Conservation (phyloP, 352 stramenopile species). For the Phytophthora pisi region DNA sequence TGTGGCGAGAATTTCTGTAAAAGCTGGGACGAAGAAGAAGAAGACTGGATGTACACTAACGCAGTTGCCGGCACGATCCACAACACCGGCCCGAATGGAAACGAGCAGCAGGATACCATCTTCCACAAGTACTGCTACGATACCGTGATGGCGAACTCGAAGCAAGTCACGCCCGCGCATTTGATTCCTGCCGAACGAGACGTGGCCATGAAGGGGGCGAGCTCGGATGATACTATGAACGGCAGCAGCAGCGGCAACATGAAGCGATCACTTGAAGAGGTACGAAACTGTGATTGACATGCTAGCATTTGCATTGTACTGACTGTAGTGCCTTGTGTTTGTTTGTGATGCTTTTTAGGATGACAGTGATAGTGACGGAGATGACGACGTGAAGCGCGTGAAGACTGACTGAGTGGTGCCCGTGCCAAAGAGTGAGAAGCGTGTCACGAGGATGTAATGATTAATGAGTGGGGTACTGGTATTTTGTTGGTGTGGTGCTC, state of each 20-base stretch:
- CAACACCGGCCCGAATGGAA: slow-evolving; percentile 39
- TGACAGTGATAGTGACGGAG: slow-evolving; percentile 69
- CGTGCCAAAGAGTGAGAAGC: slow-evolving; percentile 27
- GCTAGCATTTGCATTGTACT: not conserved
- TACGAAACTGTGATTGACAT: slow-evolving; percentile 29
- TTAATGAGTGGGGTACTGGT: slow-evolving; percentile 39
- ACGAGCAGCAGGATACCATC: slow-evolving; percentile 67
- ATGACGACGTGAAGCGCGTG: slow-evolving; percentile 74
- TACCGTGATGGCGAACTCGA: slow-evolving; percentile 82
- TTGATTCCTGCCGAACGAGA: slow-evolving; percentile 62
- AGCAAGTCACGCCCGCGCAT: slow-evolving; percentile 76
- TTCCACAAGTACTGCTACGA: slow-evolving; percentile 93
- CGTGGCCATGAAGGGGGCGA: slow-evolving; percentile 22
- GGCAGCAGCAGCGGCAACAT: slow-evolving; percentile 21
- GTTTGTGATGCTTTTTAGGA: slow-evolving; percentile 35
- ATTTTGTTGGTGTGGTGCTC: slow-evolving; percentile 38
- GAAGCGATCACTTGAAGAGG: slow-evolving; percentile 64
- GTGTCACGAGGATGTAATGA: slow-evolving; percentile 31
- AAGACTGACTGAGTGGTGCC: slow-evolving; percentile 53
- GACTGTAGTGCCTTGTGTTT: not conserved
- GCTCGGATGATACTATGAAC: slow-evolving; percentile 32
- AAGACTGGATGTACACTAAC: slow-evolving; percentile 92
- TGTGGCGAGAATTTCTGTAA: slow-evolving; percentile 85
- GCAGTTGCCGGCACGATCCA: slow-evolving; percentile 81
- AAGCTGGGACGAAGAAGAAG: slow-evolving; percentile 89